These are phyloP conservation scores for Dothiorella sarmentorum DNA, from an alignment of 2,329 filamentous ascomycete genomes.

Conservation along the genomic window DNA sequence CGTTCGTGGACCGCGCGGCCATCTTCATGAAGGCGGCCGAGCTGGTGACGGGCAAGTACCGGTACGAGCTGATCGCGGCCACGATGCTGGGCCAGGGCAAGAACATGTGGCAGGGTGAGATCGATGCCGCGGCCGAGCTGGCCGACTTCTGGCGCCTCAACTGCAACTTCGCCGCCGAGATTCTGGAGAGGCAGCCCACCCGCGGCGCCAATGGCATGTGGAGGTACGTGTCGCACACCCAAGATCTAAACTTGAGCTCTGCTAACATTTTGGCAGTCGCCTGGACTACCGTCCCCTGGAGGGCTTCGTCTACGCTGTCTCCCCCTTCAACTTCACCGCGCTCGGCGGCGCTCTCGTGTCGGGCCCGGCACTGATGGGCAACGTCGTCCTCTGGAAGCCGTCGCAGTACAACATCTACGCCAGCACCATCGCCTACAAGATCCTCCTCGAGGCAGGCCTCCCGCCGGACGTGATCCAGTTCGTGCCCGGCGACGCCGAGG, in stretches of 20 bases:
- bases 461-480: constrained; percentile 90
- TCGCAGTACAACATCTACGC: constrained; percentile 83
- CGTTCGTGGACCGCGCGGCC: constrained; percentile 86
- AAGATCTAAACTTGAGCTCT: no score
- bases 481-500: constrained; percentile 79
- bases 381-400: constrained; percentile 94
- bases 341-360: constrained; percentile 84
- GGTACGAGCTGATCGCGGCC: constrained; percentile 92
- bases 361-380: constrained; percentile 83
- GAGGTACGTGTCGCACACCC: constrained; percentile 56
- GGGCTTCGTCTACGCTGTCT: constrained; percentile 94
- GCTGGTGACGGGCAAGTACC: constrained; percentile 83
- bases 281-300: constrained; percentile 88
- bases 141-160: constrained; percentile 92
- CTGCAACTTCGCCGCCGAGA: constrained; percentile 86
- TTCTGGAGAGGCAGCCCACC: constrained; percentile 80
- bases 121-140: constrained; percentile 88
- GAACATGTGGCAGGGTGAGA: constrained; percentile 98
- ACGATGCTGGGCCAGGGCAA: constrained; percentile 97
- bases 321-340: constrained; percentile 95
- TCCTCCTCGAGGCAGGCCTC: constrained; percentile 85
- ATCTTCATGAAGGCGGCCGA: constrained; percentile 96
- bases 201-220: constrained; percentile 82
- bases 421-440: constrained; percentile 86
- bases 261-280: constrained; percentile 45